Conservation (phyloP, 208 protist genomes). For the Trypanosoma scelopori region DNA sequence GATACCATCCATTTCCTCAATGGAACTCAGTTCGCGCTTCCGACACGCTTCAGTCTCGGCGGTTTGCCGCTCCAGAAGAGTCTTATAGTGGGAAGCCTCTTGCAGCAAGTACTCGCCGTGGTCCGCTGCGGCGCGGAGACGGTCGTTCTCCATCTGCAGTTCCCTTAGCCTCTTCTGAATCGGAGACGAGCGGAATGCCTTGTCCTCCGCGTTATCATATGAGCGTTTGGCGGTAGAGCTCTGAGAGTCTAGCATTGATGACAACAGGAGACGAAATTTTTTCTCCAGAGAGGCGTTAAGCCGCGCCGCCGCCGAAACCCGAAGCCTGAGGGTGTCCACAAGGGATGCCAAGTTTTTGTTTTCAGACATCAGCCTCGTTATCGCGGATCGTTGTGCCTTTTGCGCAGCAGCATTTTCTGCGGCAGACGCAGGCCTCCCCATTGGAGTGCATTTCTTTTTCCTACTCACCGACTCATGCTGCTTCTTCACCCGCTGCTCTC, state of each 20-base stretch:
- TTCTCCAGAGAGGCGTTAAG: slow-evolving; percentile 10
- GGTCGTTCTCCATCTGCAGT: slow-evolving; percentile 3
- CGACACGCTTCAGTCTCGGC: not conserved
- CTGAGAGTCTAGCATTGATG: not conserved
- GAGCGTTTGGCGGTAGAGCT: not conserved
- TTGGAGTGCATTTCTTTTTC: not conserved
- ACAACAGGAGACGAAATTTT: slow-evolving; percentile 1
- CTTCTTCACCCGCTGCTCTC: not conserved
- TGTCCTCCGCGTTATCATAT: not conserved
- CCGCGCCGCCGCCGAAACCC: not conserved
- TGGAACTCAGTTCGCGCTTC: not conserved
- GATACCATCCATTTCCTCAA: slow-evolving; percentile 7
- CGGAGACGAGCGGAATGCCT: not conserved
- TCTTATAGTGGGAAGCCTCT: slow-evolving; percentile 14
- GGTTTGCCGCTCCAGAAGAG: slow-evolving; percentile 1
- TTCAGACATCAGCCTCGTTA: slow-evolving; percentile 12
- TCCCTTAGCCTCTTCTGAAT: not conserved
- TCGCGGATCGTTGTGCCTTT: slow-evolving; percentile 2
- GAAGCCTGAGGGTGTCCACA: slow-evolving; percentile 16
- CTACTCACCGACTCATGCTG: too few relatives aligned
- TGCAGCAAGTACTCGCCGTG: not conserved
- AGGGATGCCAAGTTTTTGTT: slow-evolving; percentile 21
- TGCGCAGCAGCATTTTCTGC: not conserved
- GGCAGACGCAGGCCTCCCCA: not conserved
- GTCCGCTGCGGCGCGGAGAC: not conserved